phyloP scores from a whole-genome alignment of 108 stramenopile species.

The Pseudonitzschia pungens region DNA sequence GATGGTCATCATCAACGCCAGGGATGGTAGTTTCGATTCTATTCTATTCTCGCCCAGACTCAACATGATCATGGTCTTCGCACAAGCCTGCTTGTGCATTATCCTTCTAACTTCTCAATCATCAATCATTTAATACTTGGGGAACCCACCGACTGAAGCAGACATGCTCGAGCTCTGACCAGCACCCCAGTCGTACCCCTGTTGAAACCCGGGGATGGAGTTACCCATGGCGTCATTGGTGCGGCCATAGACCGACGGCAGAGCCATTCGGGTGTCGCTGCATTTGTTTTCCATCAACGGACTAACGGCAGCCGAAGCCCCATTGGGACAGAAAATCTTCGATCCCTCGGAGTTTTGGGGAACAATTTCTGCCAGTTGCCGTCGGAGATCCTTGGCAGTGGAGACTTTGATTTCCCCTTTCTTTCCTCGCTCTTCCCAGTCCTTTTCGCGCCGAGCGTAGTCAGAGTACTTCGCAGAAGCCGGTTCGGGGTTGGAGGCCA shows the following conservation, averaged over 20 bases:
- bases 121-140: constrained; percentile 29
- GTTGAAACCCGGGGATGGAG: constrained; percentile 70
- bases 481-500: constrained; percentile 15
- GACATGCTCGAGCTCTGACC: constrained; percentile 21
- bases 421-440: constrained; percentile 66
- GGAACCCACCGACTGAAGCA: constrained; percentile 34
- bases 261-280: constrained; percentile 60
- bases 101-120: too few species aligned
- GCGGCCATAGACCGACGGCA: constrained; percentile 75
- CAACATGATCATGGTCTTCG: too few species aligned
- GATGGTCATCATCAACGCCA: background rate
- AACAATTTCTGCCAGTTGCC: constrained; percentile 73
- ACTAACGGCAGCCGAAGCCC: constrained; percentile 63
- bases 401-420: constrained; percentile 69
- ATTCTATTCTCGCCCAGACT: too few species aligned
- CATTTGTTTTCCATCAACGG: constrained; percentile 91
- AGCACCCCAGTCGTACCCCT: constrained; percentile 19
- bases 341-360: constrained; percentile 71
- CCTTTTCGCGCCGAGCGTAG: constrained; percentile 71
- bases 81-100: too few species aligned
- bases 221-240: constrained; percentile 74
- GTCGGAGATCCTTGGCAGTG: constrained; percentile 54
- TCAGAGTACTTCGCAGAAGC: constrained; percentile 65
- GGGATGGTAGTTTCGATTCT: background rate
- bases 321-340: constrained; percentile 87